Evolutionary conservation across 306 rosid genomes (phyloP).

Genomic region (Vigna hirtella): DNA sequence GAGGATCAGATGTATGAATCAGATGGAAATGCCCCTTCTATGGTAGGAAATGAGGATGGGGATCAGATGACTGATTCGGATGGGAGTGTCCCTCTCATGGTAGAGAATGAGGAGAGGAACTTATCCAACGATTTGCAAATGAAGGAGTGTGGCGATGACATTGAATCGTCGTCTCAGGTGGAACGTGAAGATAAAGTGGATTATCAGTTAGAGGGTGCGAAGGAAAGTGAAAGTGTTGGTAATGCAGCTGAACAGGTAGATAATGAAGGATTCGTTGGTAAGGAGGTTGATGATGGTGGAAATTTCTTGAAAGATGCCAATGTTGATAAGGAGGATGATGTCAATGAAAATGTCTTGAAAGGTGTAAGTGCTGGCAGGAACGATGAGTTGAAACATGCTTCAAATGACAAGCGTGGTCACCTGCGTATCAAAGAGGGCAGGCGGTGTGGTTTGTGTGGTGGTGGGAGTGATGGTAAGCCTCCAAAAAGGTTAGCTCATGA

Average conservation of each 20-base stretch:
- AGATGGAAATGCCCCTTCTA: slow-evolving; percentile 38
- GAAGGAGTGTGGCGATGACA: slow-evolving; percentile 51
- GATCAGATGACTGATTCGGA: slow-evolving; percentile 45
- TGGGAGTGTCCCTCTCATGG: slow-evolving; percentile 25
- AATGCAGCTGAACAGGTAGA: slow-evolving; percentile 54
- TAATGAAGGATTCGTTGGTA: slow-evolving; percentile 43
- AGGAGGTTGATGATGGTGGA: slow-evolving; percentile 25
- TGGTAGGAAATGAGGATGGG: slow-evolving; percentile 47
- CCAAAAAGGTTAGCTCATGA: slow-evolving; percentile 78
- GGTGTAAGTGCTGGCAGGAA: slow-evolving; percentile 44
- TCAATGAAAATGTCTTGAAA: slow-evolving; percentile 44
- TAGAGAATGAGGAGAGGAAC: slow-evolving; percentile 50
- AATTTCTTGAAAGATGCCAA: slow-evolving; percentile 46
- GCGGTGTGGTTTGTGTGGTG: slow-evolving; percentile 95
- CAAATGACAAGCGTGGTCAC: slow-evolving; percentile 50
- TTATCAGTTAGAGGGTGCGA: slow-evolving; percentile 51
- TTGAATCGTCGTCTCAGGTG: slow-evolving; percentile 46
- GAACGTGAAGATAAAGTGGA: slow-evolving; percentile 51
- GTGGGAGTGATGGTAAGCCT: slow-evolving; percentile 89
- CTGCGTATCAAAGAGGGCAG: slow-evolving; percentile 80
- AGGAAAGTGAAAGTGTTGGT: slow-evolving; percentile 55
- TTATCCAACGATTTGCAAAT: slow-evolving; percentile 41
- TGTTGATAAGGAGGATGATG: slow-evolving; percentile 1
- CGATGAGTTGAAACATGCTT: slow-evolving; percentile 48
- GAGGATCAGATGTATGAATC: slow-evolving; percentile 43